Conservation (phyloP, 305 asterid species). For the Lippia alba region DNA sequence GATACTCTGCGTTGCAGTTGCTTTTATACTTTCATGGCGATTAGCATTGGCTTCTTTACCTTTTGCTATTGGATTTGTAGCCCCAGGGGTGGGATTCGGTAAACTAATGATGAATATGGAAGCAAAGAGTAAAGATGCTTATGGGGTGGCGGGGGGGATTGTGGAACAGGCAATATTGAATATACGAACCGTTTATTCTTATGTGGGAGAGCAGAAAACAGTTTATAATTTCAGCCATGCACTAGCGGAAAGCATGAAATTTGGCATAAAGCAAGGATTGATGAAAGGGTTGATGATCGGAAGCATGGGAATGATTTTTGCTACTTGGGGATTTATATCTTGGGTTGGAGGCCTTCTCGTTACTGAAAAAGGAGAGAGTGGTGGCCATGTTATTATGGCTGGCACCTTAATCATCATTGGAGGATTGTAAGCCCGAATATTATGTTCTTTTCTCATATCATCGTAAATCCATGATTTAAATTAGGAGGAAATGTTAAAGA, state of each 20-base stretch:
- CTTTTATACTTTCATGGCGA: slow-evolving; percentile 66
- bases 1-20: slow-evolving; percentile 39
- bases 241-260: slow-evolving; percentile 47
- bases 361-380: slow-evolving; percentile 53
- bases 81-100: slow-evolving; percentile 57
- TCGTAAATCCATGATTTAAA: neutral
- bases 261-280: slow-evolving; percentile 68
- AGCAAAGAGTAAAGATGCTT: slow-evolving; percentile 52
- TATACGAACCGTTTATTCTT: slow-evolving; percentile 62
- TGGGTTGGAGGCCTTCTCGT: slow-evolving; percentile 74
- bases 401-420: slow-evolving; percentile 54
- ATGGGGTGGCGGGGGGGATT: slow-evolving; percentile 58
- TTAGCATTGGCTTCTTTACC: slow-evolving; percentile 63
- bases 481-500: too few species aligned
- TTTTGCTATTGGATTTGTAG: slow-evolving; percentile 42
- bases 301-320: slow-evolving; percentile 62
- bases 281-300: slow-evolving; percentile 67
- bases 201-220: slow-evolving; percentile 59
- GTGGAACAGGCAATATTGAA: slow-evolving; percentile 69
- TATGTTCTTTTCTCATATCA: neutral
- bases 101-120: slow-evolving; percentile 46
- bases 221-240: slow-evolving; percentile 49
- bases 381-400: slow-evolving; percentile 57
- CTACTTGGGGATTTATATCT: slow-evolving; percentile 60
- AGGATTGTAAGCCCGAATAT: slow-evolving; percentile 57